Evolutionary conservation across 768 basidiomycete genomes (phyloP).

Genomic region (Boletales sp.): DNA sequence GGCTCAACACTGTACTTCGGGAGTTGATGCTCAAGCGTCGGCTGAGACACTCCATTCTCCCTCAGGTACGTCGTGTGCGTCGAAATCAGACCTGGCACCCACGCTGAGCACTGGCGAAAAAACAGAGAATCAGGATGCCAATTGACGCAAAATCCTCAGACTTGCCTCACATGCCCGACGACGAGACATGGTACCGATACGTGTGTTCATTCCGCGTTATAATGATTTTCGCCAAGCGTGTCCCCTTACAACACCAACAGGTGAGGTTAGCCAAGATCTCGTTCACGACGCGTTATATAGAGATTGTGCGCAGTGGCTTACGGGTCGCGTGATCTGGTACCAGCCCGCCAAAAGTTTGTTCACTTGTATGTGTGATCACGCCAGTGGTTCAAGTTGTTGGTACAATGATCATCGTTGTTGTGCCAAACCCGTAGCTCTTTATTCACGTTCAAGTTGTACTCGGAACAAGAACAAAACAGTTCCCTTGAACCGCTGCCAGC

Average conservation of each 20-base stretch:
- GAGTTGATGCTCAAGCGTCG: conserved; percentile 22
- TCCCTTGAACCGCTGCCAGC: too few relatives aligned
- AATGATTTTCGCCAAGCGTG: too few relatives aligned
- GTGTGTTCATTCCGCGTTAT: conserved; percentile 12
- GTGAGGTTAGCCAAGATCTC: conserved; percentile 11
- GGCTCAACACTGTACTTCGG: conserved; percentile 18
- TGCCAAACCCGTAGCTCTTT: too few relatives aligned
- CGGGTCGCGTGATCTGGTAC: neutral
- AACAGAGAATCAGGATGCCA: conserved; percentile 22
- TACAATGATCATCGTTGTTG: too few relatives aligned
- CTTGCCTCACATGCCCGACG: conserved; percentile 33
- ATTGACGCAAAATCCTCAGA: conserved; percentile 27
- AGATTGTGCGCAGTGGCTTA: conserved; percentile 12
- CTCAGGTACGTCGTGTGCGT: conserved; percentile 35
- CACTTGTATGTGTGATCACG: too few relatives aligned
- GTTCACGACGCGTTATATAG: conserved; percentile 20
- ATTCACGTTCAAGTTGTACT: too few relatives aligned
- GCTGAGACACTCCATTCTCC: conserved; percentile 32
- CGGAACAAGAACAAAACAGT: too few relatives aligned
- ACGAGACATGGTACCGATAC: conserved; percentile 35
- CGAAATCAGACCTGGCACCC: neutral
- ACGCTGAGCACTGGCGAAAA: neutral
- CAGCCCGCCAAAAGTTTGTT: too few relatives aligned
- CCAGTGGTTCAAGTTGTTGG: too few relatives aligned
- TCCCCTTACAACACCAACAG: conserved; percentile 1